Evolutionary conservation across 1,284 basidiomycete species (phyloP).

Genomic region (Phlebopus sp.): DNA sequence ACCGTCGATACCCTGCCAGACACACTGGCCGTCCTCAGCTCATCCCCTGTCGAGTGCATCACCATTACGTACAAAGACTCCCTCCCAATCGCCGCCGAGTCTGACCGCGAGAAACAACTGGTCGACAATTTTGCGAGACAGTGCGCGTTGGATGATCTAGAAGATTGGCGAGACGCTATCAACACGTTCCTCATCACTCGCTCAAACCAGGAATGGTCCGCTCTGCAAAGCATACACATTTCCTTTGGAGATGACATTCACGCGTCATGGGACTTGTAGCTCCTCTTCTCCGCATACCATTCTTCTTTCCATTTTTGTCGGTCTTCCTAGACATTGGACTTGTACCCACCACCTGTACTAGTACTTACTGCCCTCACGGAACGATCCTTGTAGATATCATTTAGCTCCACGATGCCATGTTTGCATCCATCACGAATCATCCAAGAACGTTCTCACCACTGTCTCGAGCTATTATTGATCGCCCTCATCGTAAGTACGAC

Average conservation of each 20-base stretch:
- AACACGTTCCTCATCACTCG: conserved; percentile 20
- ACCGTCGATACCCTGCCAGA: conserved; percentile 20
- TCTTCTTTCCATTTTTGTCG: not conserved
- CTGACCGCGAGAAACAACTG: not conserved
- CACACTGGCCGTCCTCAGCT: conserved; percentile 18
- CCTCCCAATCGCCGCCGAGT: not conserved
- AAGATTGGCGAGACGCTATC: conserved; percentile 23
- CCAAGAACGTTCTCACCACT: no score
- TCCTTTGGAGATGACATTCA: conserved; percentile 15
- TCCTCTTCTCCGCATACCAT: not conserved
- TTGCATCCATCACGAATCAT: no score
- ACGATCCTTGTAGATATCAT: no score
- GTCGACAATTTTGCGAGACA: conserved; percentile 28
- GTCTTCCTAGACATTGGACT: no score
- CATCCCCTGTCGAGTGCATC: conserved; percentile 21
- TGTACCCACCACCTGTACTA: no score
- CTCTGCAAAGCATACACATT: conserved; percentile 15
- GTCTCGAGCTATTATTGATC: no score
- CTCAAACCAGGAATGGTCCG: conserved; percentile 15
- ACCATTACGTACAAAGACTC: conserved; percentile 21
- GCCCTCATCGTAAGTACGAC: no score
- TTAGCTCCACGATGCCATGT: no score
- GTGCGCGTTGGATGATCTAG: conserved; percentile 32
- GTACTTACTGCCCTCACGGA: no score
- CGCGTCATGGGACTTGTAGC: conserved; percentile 25